Evolutionary conservation across 805 yeast genomes (phyloP).

Genomic region (Candida ipomoeae): DNA sequence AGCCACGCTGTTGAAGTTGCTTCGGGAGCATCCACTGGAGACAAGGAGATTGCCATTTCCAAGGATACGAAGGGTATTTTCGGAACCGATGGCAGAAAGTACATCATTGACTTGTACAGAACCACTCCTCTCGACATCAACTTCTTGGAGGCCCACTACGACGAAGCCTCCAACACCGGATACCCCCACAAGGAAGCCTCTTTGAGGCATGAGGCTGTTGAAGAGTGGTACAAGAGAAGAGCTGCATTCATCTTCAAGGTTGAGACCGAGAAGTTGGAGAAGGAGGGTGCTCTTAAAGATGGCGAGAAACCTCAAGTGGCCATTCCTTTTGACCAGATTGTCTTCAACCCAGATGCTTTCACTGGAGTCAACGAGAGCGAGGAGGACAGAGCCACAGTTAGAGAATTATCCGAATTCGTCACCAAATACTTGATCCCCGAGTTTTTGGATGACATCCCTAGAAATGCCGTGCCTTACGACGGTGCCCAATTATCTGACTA

Average conservation of each 20-base stretch:
- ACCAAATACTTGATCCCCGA: slow-evolving; percentile 56
- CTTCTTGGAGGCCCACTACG: slow-evolving; percentile 59
- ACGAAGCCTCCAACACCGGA: slow-evolving; percentile 31
- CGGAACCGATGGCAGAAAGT: slow-evolving; percentile 82
- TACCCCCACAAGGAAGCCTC: slow-evolving; percentile 83
- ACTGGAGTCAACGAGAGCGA: slow-evolving; percentile 37
- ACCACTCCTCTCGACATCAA: slow-evolving; percentile 80
- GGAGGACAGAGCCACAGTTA: slow-evolving; percentile 60
- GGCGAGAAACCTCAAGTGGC: slow-evolving; percentile 47
- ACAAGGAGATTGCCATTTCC: slow-evolving; percentile 57
- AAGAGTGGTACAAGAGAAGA: slow-evolving; percentile 80
- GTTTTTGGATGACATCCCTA: slow-evolving; percentile 52
- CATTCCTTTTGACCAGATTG: slow-evolving; percentile 49
- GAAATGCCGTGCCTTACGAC: slow-evolving; percentile 68
- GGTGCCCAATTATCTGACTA: slow-evolving; percentile 67
- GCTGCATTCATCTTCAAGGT: slow-evolving; percentile 49
- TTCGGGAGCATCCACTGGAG: slow-evolving; percentile 36
- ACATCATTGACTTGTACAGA: slow-evolving; percentile 79
- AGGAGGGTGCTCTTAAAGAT: slow-evolving; percentile 31
- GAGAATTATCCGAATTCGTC: slow-evolving; percentile 65
- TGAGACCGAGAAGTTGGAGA: slow-evolving; percentile 45
- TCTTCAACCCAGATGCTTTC: slow-evolving; percentile 79
- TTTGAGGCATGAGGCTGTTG: slow-evolving; percentile 83
- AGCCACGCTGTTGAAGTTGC: slow-evolving; percentile 53
- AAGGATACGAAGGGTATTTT: slow-evolving; percentile 78